Conservation (phyloP, 306 rosid species). For the Pueraria montana region DNA sequence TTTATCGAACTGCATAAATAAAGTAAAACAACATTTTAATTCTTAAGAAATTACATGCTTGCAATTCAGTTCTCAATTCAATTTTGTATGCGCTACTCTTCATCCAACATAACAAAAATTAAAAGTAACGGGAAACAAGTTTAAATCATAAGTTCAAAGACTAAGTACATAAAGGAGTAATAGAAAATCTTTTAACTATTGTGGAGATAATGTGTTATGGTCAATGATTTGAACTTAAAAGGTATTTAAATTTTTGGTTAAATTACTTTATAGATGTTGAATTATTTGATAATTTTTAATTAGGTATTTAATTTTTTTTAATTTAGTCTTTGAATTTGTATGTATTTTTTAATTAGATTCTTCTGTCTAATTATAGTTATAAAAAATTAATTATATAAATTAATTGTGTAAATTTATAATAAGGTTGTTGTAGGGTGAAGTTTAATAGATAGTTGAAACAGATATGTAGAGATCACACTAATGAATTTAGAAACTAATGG, state of each 20-base stretch:
- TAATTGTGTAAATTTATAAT: too few relatives aligned
- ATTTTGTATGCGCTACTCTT: not conserved
- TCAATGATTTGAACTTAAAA: not conserved
- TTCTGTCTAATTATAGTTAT: too few relatives aligned
- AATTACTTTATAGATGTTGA: too few relatives aligned
- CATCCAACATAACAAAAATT: not conserved
- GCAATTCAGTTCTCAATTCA: not conserved
- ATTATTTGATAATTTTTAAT: too few relatives aligned
- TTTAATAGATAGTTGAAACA: too few relatives aligned
- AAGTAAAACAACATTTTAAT: not conserved
- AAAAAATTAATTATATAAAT: too few relatives aligned
- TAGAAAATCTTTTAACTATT: not conserved
- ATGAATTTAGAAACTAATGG: too few relatives aligned
- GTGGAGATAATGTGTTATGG: not conserved
- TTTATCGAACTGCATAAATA: not conserved
- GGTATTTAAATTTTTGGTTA: not conserved
- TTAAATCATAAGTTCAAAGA: not conserved
- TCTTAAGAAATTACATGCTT: not conserved
- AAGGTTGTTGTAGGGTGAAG: too few relatives aligned
- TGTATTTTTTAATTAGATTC: too few relatives aligned
- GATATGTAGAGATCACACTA: too few relatives aligned
- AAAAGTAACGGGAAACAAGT: not conserved
- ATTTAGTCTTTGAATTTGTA: too few relatives aligned
- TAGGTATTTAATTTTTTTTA: too few relatives aligned
- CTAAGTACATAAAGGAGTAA: not conserved